Base-by-base conservation (phyloP, 345 rosid species). In the Mercurialis annua region DNA sequence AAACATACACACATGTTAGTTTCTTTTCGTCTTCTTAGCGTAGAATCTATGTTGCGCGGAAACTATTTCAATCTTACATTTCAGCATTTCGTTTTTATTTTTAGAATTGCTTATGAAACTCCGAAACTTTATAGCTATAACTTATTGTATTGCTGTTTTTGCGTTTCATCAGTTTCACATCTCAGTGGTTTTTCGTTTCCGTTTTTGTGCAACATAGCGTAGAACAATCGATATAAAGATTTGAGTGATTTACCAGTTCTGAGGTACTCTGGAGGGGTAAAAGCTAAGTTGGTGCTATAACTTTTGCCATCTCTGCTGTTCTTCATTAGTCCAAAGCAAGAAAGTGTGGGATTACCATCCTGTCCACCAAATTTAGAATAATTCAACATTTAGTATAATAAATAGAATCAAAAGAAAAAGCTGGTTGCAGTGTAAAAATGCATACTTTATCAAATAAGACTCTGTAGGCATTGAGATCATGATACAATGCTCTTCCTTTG, bases 251-350 rank as follows among this genome's bases (percentile, higher is more conserved):
- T 71, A 88, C 99, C 98, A 51, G 92, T 79, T 70, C 93, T 85
- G 75, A 92, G 71, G 82, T 92, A 94, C 71, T 94, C 99, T 0
- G 99, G 96, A 59, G 98, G 99, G 71, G 99, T 93, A 76, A 94
- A 94, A 44, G 99, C 98, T 76, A 94, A 84, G 70, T 94, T 94
- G 2, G 97, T 92, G 65, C 98, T 92, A 61, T 94, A 90, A 66
- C 93, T 94, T 85, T 88, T 94, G 34, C 99, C 99, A 67, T 92
- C 98, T 68, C 95, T 80, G 71, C 93, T 87, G 74, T 91, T 88
- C 84, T 95, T 95, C 97, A 90, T 92, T 27, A 95, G 89, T 36
- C 99, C 99, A 55, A 90, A 95, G 76, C 92, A 82, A 74, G 98
- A 95, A 34, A 95, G 78, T 79, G 89, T 85, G 0, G 99, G 99